These are phyloP conservation scores for Trichosporon inkin DNA, from an alignment of 1,284 basidiomycete genomes.

Conservation along the genomic window DNA sequence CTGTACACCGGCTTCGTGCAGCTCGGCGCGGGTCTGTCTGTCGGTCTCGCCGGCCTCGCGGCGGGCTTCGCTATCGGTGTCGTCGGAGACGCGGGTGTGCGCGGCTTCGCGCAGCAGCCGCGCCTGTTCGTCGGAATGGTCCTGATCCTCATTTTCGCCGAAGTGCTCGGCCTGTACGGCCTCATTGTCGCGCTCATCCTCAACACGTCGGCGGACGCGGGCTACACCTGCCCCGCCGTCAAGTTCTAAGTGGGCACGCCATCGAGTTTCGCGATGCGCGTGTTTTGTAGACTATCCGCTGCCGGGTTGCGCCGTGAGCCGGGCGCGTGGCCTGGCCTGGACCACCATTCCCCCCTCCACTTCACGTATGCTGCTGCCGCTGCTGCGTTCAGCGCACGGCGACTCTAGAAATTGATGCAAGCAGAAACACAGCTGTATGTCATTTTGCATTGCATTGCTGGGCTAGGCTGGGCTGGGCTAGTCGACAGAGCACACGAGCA, in stretches of 20 bases:
- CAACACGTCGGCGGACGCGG: conserved; percentile 52
- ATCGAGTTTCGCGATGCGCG: neutral
- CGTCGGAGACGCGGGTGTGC: conserved; percentile 91
- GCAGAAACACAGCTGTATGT: neutral
- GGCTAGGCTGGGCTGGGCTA: no score
- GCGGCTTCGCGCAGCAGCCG: conserved; percentile 85
- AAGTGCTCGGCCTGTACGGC: conserved; percentile 68
- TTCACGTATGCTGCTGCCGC: neutral
- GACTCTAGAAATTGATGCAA: conserved; percentile 8
- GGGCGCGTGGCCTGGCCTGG: no score
- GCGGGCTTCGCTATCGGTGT: conserved; percentile 91
- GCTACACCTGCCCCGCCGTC: conserved; percentile 27
- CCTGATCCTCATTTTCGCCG: conserved; percentile 87
- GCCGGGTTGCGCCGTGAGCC: neutral
- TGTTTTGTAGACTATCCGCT: conserved; percentile 1
- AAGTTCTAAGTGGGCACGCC: conserved; percentile 8
- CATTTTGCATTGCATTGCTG: no score
- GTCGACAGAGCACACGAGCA: conserved; percentile 30
- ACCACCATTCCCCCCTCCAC: neutral
- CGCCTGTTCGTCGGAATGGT: conserved; percentile 80
- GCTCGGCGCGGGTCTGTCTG: conserved; percentile 75
- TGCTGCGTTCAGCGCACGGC: conserved; percentile 1
- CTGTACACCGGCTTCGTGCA: conserved; percentile 83
- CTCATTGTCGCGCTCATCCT: conserved; percentile 58
- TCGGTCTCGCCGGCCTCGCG: conserved; percentile 81